Conservation (phyloP, 495 filamentous ascomycete species). For the Penicillium parvum region DNA sequence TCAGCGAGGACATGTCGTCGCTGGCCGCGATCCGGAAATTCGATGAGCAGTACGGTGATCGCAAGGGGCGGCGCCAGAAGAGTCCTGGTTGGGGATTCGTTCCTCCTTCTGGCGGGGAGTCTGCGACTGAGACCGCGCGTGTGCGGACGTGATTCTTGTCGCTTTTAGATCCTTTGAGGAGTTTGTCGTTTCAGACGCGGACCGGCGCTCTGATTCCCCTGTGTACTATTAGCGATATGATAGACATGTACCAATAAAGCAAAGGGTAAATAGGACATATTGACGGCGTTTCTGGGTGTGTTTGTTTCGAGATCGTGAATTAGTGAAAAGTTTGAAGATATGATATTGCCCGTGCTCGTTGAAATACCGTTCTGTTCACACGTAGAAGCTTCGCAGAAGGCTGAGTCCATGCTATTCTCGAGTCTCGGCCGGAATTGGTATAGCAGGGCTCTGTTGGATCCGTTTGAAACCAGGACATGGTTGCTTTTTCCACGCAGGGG, state of each 20-base stretch:
- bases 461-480: background rate
- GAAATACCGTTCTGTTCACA: no score
- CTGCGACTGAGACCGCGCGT: conserved; percentile 30
- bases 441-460: background rate
- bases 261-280: conserved; percentile 6
- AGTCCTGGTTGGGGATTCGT: conserved; percentile 42
- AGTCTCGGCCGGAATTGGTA: no score
- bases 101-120: conserved; percentile 21
- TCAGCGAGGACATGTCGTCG: conserved; percentile 90
- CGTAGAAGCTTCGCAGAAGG: no score
- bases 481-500: background rate
- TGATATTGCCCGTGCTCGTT: no score
- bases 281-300: no score
- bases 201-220: no score
- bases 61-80: conserved; percentile 67
- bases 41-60: conserved; percentile 92
- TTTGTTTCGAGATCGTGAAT: no score
- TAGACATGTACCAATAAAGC: conserved; percentile 33
- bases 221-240: conserved; percentile 27
- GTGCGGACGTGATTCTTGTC: conserved; percentile 36
- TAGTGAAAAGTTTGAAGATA: no score
- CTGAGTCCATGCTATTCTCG: no score
- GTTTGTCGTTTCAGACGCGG: no score
- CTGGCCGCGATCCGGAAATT: conserved; percentile 87
- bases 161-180: background rate